Base-by-base conservation (phyloP, 495 filamentous ascomycete species). In the Jackrogersella minutella region DNA sequence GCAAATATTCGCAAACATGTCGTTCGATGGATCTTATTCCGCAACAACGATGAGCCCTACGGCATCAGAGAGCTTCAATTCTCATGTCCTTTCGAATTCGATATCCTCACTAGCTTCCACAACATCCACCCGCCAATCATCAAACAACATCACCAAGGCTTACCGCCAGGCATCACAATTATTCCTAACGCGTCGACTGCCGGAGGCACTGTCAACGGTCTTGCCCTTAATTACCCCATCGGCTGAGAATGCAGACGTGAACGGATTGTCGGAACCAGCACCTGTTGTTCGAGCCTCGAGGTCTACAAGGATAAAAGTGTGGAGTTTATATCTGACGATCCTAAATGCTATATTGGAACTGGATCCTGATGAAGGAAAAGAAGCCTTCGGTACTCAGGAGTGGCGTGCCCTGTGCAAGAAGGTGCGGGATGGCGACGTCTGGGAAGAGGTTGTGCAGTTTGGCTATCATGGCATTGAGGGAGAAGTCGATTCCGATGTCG, bases 281-380 rank as follows among this genome's bases (percentile, higher is more conserved):
- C 91, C 91, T 2, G 88, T 97, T 50, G 87, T 87, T 52, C 82
- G 80, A 62, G 90, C 90, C 56, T 90, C 90, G 46, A 83, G 87
- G 52, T 88, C 87, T 36, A 91, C 90, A 58, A 83, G 94, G 64
- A 91, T 97, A 77, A 98, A 97, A 76, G 87, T 97, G 55, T 99
- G 96, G 96, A 96, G 91, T 76, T 83, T 99, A 68, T 98, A 98
- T 76, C 86, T 98, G 50, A 96, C 93, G 0, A 86, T 98, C 21
- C 83, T 98, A 31, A 96, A 97, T 78, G 91, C 91, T 21, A 90
- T 97, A 44, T 82, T 94, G 33, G 93, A 98, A 63, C 81, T 97
- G 66, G 91, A 91, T 14, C 78, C 88, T n/a, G 92, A 97, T 68
- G 92, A 97, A 73, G 95, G 94, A 28, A 97, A 93, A 77, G 85